Conservation (phyloP, 2,329 filamentous ascomycete species). For the Fusarium begoniae region DNA sequence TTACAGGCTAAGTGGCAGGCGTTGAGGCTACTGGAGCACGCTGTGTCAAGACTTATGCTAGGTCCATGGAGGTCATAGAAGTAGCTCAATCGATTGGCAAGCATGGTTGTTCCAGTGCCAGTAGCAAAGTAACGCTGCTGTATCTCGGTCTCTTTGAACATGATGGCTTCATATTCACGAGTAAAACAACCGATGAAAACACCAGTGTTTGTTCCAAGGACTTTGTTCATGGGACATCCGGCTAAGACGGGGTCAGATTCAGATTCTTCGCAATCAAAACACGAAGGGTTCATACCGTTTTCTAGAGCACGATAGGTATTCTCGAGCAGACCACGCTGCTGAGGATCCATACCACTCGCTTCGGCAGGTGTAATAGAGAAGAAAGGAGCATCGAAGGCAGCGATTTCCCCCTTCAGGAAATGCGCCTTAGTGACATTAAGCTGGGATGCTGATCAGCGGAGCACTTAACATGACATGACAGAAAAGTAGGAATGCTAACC, state of each 20-base stretch:
- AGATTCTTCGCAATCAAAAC: not conserved
- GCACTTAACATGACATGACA: rapidly evolving
- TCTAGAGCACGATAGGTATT: conserved; percentile 42
- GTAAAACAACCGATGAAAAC: conserved; percentile 9
- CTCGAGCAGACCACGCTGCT: conserved; percentile 48
- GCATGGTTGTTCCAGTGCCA: conserved; percentile 2
- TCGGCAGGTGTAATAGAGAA: conserved; percentile 52
- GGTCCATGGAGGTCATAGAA: conserved; percentile 2
- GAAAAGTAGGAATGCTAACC: not conserved
- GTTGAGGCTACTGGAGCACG: conserved; percentile 1
- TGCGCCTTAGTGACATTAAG: not conserved
- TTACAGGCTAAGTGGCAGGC: not conserved
- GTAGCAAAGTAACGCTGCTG: conserved; percentile 2
- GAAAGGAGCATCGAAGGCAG: conserved; percentile 46
- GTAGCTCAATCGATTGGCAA: conserved; percentile 6
- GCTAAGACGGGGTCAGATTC: not conserved
- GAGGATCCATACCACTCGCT: conserved; percentile 52
- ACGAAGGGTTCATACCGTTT: conserved; percentile 36
- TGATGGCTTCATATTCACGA: conserved; percentile 7
- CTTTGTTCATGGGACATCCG: not conserved
- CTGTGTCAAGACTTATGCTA: conserved; percentile 4
- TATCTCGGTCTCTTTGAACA: conserved; percentile 4
- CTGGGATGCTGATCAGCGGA: not conserved
- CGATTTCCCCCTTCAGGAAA: not conserved
- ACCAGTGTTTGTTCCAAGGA: not conserved